Evolutionary conservation across 768 basidiomycete genomes (phyloP).

Genomic region (Lactarius vividus): DNA sequence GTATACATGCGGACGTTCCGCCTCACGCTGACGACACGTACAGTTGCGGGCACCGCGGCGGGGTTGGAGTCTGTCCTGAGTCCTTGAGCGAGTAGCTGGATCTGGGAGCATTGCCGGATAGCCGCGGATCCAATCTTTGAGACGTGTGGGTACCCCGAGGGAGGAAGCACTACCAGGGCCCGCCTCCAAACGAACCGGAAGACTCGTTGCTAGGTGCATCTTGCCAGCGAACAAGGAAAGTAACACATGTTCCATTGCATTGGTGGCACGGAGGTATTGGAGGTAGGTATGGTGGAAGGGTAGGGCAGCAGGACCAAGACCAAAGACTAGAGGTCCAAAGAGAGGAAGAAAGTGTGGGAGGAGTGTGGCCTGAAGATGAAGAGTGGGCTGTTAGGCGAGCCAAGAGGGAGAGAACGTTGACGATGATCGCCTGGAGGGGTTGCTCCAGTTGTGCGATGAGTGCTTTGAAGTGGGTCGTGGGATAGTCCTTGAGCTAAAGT

Average conservation of each 20-base stretch:
- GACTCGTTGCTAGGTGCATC: constrained; percentile 42
- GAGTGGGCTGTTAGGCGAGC: constrained; percentile 82
- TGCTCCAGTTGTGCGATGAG: constrained; percentile 58
- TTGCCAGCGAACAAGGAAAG: constrained; percentile 82
- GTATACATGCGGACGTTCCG: constrained; percentile 87
- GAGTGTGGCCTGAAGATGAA: constrained; percentile 83
- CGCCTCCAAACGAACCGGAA: constrained; percentile 34
- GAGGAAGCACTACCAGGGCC: constrained; percentile 52
- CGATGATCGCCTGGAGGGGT: constrained; percentile 56
- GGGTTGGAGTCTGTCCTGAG: constrained; percentile 54
- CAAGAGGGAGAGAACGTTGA: constrained; percentile 76
- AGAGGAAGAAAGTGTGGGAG: constrained; percentile 82
- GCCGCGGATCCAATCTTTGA: constrained; percentile 88
- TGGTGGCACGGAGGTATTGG: constrained; percentile 75
- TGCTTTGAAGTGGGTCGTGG: constrained; percentile 65
- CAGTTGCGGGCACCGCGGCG: constrained; percentile 74
- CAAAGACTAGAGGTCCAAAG: constrained; percentile 88
- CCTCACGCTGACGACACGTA: constrained; percentile 73
- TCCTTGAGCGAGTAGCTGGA: constrained; percentile 41
- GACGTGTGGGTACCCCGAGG: constrained; percentile 73
- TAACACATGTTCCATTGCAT: constrained; percentile 92
- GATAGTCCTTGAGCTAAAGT: constrained; percentile 58
- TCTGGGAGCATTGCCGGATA: constrained; percentile 79
- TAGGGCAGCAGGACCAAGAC: constrained; percentile 55
- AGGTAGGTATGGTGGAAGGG: constrained; percentile 58